These are phyloP conservation scores for Monilinia vaccinii-corymbosi DNA, from an alignment of 2,329 filamentous ascomycete species.

Conservation along the genomic window DNA sequence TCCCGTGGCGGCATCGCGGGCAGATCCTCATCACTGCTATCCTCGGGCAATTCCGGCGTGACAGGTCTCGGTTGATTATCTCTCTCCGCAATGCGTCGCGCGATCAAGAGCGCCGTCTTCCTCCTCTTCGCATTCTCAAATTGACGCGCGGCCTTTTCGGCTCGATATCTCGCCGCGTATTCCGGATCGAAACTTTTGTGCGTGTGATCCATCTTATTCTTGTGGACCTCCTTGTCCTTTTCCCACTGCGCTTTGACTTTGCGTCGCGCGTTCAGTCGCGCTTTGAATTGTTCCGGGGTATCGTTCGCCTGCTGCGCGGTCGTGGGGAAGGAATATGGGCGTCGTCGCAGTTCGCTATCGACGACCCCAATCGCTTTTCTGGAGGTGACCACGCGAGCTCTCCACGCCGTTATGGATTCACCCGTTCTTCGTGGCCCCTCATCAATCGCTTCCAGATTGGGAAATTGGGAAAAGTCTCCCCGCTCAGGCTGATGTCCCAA, in stretches of 20 bases:
- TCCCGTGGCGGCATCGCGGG: neutral
- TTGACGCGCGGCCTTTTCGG: neutral
- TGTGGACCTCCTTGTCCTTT: neutral
- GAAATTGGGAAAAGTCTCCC: neutral
- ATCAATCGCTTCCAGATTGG: neutral
- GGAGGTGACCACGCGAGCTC: neutral
- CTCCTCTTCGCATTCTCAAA: neutral
- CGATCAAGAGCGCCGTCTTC: neutral
- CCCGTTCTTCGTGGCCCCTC: neutral
- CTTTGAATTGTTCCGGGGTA: neutral
- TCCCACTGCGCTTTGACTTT: neutral
- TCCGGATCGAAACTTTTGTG: neutral
- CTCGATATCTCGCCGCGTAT: neutral
- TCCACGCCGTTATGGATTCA: neutral
- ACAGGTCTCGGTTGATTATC: neutral
- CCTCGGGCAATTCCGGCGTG: neutral
- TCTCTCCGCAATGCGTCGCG: neutral
- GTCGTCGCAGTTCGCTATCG: neutral
- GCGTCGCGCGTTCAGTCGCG: neutral
- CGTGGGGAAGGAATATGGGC: neutral
- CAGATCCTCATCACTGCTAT: conserved; percentile 7
- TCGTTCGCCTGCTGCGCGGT: neutral
- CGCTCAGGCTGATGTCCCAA: neutral
- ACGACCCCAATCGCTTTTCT: neutral
- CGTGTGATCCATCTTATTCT: conserved; percentile 1